phyloP scores from a whole-genome alignment of 2,329 filamentous ascomycete species.

The Lecanicillium sp. region DNA sequence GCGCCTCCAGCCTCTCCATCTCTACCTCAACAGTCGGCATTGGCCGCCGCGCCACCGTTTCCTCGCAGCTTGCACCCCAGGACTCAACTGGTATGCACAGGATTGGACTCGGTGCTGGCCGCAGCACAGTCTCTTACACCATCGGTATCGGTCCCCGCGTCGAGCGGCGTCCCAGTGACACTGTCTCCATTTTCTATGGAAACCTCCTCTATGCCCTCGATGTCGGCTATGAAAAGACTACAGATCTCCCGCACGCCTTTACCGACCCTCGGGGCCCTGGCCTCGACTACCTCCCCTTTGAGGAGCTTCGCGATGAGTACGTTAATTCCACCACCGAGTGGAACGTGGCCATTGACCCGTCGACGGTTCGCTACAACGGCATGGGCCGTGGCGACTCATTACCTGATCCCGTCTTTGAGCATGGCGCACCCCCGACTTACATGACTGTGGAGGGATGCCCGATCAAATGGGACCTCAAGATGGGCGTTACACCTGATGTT shows the following conservation, averaged over 20 bases:
- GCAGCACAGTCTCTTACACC: conserved; percentile 12
- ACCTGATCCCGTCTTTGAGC: conserved; percentile 17
- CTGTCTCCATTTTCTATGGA: conserved; percentile 33
- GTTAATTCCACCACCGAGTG: conserved; percentile 22
- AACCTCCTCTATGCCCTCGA: conserved; percentile 33
- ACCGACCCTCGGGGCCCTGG: conserved; percentile 12
- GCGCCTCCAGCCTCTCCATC: conserved; percentile 10
- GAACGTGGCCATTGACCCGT: conserved; percentile 20
- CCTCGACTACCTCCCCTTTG: conserved; percentile 13
- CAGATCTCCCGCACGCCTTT: conserved; percentile 15
- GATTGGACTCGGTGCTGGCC: conserved; percentile 12
- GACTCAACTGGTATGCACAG: conserved; percentile 15
- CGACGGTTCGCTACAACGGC: conserved; percentile 16
- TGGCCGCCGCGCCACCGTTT: neutral
- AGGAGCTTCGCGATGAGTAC: conserved; percentile 20
- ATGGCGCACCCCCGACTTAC: conserved; percentile 22
- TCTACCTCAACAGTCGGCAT: conserved; percentile 3
- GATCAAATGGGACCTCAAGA: conserved; percentile 25
- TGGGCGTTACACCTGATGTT: conserved; percentile 22
- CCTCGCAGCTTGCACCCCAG: conserved; percentile 10
- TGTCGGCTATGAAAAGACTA: conserved; percentile 20
- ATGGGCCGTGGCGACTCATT: conserved; percentile 17
- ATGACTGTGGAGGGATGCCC: conserved; percentile 28
- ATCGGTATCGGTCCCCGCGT: conserved; percentile 14
- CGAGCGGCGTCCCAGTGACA: conserved; percentile 20